Evolutionary conservation across 495 filamentous ascomycete species (phyloP).

Genomic region (Talaromyces adpressus): DNA sequence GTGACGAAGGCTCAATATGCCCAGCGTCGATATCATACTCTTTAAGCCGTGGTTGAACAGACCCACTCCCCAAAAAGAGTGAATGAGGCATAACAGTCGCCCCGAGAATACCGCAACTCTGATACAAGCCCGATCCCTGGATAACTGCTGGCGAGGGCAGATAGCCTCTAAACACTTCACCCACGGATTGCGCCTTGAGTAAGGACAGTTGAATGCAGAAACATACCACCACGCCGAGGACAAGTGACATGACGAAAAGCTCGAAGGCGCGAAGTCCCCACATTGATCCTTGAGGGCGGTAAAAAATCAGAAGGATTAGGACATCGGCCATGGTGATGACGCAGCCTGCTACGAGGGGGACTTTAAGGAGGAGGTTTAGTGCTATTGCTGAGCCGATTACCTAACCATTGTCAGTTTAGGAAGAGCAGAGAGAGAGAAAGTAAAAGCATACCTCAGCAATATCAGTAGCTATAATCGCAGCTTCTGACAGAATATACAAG

Average conservation of each 20-base stretch:
- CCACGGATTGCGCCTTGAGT: constrained; percentile 60
- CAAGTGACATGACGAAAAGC: constrained; percentile 68
- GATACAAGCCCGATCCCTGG: constrained; percentile 64
- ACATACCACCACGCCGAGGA: constrained; percentile 81
- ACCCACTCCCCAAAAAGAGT: constrained; percentile 81
- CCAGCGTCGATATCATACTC: constrained; percentile 65
- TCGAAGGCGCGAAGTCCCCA: constrained; percentile 71
- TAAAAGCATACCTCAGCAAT: constrained; percentile 62
- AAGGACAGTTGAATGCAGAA: constrained; percentile 84
- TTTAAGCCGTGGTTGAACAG: constrained; percentile 74
- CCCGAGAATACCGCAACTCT: constrained; percentile 86
- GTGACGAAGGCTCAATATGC: constrained; percentile 39
- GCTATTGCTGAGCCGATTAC: constrained; percentile 89
- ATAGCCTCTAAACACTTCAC: constrained; percentile 79
- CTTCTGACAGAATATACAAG: constrained; percentile 70
- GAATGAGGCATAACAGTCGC: constrained; percentile 95
- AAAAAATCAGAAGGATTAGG: constrained; percentile 79
- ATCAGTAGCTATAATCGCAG: constrained; percentile 80
- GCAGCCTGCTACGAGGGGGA: constrained; percentile 82
- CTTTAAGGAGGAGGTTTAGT: constrained; percentile 72
- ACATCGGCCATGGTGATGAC: constrained; percentile 81
- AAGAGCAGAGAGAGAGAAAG: neutral
- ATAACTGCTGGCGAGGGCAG: constrained; percentile 71
- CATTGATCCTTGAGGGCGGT: constrained; percentile 69
- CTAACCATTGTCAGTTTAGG: constrained; percentile 26